phyloP scores from a whole-genome alignment of 768 basidiomycete species.

The Kondoa subrosea region DNA sequence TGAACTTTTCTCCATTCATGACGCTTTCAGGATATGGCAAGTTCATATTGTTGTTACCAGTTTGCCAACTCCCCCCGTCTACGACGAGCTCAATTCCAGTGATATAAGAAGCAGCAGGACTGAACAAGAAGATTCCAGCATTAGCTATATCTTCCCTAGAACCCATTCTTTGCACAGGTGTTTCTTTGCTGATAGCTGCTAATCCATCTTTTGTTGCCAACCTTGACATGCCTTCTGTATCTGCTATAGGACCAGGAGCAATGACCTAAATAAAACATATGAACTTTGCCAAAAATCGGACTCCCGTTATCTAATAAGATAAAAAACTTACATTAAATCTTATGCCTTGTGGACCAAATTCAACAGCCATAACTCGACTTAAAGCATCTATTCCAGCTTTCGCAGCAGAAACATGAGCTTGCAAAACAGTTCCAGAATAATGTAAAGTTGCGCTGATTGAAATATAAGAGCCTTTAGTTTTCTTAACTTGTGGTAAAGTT shows the following conservation, averaged over 20 bases:
- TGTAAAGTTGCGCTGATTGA: slow-evolving; percentile 81
- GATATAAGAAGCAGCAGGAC: slow-evolving; percentile 34
- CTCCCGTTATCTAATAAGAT: too few relatives aligned
- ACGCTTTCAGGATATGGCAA: slow-evolving; percentile 4
- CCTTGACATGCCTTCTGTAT: slow-evolving; percentile 47
- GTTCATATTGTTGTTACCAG: neutral
- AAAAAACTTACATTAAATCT: too few relatives aligned
- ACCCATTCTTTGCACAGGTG: slow-evolving; percentile 29
- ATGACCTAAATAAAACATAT: too few relatives aligned
- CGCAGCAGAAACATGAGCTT: slow-evolving; percentile 84
- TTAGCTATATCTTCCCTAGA: slow-evolving; percentile 34
- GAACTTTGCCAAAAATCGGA: slow-evolving; percentile 2
- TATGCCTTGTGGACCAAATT: slow-evolving; percentile 88
- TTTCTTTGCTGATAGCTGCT: slow-evolving; percentile 22
- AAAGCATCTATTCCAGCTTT: slow-evolving; percentile 88
- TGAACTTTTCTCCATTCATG: neutral
- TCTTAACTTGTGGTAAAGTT: slow-evolving; percentile 55
- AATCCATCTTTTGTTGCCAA: slow-evolving; percentile 30
- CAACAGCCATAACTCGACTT: slow-evolving; percentile 67
- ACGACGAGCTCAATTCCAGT: slow-evolving; percentile 28
- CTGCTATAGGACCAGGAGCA: slow-evolving; percentile 62
- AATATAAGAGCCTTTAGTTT: slow-evolving; percentile 61
- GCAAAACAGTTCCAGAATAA: slow-evolving; percentile 61
- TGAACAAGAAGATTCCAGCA: slow-evolving; percentile 36
- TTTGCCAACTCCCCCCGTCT: slow-evolving; percentile 29